Evolutionary conservation across 2,329 filamentous ascomycete species (phyloP).

Genomic region (Arthrobotrys conoides): DNA sequence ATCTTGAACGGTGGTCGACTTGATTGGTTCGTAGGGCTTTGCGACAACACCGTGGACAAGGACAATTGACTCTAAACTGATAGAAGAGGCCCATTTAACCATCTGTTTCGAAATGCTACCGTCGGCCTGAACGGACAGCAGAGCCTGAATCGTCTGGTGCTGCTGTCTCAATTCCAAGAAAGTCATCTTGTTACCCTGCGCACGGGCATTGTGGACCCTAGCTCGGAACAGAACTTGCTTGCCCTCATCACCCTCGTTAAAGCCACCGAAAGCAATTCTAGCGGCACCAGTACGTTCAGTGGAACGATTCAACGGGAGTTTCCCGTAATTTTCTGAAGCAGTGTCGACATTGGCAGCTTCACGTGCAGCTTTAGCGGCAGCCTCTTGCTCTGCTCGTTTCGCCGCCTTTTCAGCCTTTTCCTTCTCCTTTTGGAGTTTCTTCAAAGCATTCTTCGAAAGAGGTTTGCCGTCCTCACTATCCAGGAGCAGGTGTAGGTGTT

Average conservation of each 20-base stretch:
- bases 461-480: conserved; percentile 68
- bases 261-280: conserved; percentile 74
- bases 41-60: conserved; percentile 84
- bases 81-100: conserved; percentile 87
- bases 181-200: conserved; percentile 90
- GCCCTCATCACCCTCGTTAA: conserved; percentile 66
- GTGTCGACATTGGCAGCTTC: conserved; percentile 76
- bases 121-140: conserved; percentile 78
- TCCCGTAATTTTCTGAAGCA: conserved; percentile 84
- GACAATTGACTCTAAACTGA: conserved; percentile 86
- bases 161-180: conserved; percentile 89
- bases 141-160: conserved; percentile 84
- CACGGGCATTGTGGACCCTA: conserved; percentile 84
- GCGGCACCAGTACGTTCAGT: conserved; percentile 73
- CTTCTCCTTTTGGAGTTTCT: conserved; percentile 91
- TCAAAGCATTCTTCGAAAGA: conserved; percentile 82
- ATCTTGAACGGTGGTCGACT: conserved; percentile 83
- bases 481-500: background rate
- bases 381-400: conserved; percentile 80
- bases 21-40: conserved; percentile 87
- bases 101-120: conserved; percentile 83
- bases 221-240: conserved; percentile 66
- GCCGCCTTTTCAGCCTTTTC: conserved; percentile 86
- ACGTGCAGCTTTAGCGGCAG: conserved; percentile 76
- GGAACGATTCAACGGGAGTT: conserved; percentile 73